A percentile compares a stretch with the other conserved stretches of the same genome.
Evolutionary conservation across 169 alveolate genomes (phyloP).

Genomic region (Fabrea salina): DNA sequence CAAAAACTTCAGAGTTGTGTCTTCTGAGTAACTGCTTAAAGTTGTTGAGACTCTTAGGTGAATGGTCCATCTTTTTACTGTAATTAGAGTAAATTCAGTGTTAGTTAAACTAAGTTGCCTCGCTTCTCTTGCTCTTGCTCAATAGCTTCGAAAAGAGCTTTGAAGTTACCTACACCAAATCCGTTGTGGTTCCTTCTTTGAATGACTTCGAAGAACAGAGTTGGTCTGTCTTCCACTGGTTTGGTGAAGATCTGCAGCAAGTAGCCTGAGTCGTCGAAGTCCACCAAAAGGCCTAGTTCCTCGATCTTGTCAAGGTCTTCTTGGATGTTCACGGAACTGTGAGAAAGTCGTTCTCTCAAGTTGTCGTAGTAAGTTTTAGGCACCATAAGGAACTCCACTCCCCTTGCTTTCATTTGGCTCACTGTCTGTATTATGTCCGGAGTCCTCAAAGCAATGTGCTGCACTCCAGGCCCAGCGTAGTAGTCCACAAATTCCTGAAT

Average conservation of each 20-base stretch:
- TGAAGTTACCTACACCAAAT: conserved; percentile 85
- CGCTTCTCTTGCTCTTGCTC: conserved; percentile 73
- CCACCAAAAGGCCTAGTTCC: conserved; percentile 65
- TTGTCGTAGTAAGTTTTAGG: conserved; percentile 79
- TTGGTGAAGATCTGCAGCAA: conserved; percentile 74
- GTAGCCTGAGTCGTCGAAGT: conserved; percentile 79
- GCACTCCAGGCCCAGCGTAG: conserved; percentile 80
- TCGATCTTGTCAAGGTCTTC: conserved; percentile 71
- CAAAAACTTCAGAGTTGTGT: too few species aligned
- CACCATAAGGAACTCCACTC: conserved; percentile 68
- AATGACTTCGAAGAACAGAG: conserved; percentile 77
- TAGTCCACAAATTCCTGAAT: conserved; percentile 80
- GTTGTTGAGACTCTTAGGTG: too few species aligned
- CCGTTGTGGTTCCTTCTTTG: conserved; percentile 72
- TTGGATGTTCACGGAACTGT: conserved; percentile 44
- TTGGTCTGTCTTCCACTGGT: conserved; percentile 83
- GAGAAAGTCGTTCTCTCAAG: conserved; percentile 58
- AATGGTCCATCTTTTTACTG: too few species aligned
- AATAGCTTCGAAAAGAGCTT: conserved; percentile 68
- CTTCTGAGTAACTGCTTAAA: too few species aligned
- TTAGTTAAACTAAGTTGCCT: conserved; percentile 56
- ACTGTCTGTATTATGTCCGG: conserved; percentile 62
- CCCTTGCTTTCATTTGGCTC: conserved; percentile 60
- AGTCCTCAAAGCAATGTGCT: conserved; percentile 75
- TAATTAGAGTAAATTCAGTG: too few species aligned